Conservation (phyloP, 345 rosid genomes). For the Populus simonii region DNA sequence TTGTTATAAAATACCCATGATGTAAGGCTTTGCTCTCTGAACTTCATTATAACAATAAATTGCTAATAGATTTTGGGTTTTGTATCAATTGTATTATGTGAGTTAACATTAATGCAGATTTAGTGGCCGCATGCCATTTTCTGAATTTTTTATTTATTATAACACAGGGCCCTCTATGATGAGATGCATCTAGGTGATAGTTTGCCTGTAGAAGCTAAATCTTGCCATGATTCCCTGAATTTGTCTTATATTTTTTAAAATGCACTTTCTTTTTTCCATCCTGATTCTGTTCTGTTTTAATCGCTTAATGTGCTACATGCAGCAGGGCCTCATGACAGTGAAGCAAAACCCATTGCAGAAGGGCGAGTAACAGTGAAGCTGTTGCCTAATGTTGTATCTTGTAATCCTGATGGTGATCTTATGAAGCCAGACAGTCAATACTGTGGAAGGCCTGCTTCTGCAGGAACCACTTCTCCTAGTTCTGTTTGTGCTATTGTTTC, state of each 20-base stretch:
- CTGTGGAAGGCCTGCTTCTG: slow-evolving; percentile 37
- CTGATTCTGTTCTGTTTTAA: slow-evolving; percentile 2
- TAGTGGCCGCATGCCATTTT: not conserved
- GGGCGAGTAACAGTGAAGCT: slow-evolving; percentile 7
- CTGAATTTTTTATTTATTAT: not conserved
- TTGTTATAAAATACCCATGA: not conserved
- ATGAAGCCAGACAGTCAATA: slow-evolving; percentile 36
- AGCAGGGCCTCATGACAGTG: slow-evolving; percentile 35
- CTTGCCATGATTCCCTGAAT: not conserved
- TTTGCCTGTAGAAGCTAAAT: not conserved
- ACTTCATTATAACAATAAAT: slow-evolving; percentile 1
- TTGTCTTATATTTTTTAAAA: not conserved
- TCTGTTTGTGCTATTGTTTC: slow-evolving; percentile 35
- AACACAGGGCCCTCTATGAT: not conserved
- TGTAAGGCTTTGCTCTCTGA: not conserved
- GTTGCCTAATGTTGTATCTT: slow-evolving; percentile 29
- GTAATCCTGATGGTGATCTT: slow-evolving; percentile 25
- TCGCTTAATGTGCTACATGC: slow-evolving; percentile 20
- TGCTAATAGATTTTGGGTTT: not conserved
- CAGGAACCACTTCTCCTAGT: slow-evolving; percentile 23
- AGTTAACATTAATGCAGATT: not conserved
- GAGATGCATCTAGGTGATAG: not conserved
- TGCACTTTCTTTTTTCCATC: not conserved
- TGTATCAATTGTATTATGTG: not conserved
- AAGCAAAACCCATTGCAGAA: slow-evolving; percentile 43